A percentile compares a stretch with the other conserved stretches of the same genome.
These are phyloP conservation scores for Paraphaeosphaeria sporulosa DNA, from an alignment of 2,329 filamentous ascomycete species.

Conservation along the genomic window DNA sequence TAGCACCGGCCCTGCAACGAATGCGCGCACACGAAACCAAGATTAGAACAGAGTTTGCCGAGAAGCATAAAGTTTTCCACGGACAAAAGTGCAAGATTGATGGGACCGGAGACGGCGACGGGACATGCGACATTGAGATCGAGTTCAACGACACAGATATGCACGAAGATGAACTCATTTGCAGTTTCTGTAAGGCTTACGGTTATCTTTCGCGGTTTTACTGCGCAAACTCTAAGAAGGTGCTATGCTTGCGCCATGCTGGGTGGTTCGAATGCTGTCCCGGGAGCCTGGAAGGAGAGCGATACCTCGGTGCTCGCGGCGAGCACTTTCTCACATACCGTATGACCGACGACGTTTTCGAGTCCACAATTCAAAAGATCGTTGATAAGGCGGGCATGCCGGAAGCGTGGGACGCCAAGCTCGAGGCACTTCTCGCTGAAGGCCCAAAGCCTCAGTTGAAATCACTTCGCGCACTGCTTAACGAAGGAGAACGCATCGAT, in stretches of 20 bases:
- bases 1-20: slow-evolving; percentile 83
- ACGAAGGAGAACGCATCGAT: slow-evolving; percentile 95
- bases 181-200: slow-evolving; percentile 89
- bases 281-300: slow-evolving; percentile 68
- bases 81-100: slow-evolving; percentile 53
- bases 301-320: slow-evolving; percentile 62
- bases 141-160: slow-evolving; percentile 69
- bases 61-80: slow-evolving; percentile 64
- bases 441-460: slow-evolving; percentile 87
- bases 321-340: slow-evolving; percentile 81
- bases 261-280: slow-evolving; percentile 80
- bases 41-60: slow-evolving; percentile 73
- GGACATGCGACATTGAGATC: slow-evolving; percentile 40
- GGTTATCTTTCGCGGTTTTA: slow-evolving; percentile 90
- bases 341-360: slow-evolving; percentile 75
- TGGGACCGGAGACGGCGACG: slow-evolving; percentile 57
- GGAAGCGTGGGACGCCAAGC: slow-evolving; percentile 89
- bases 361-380: slow-evolving; percentile 74
- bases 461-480: slow-evolving; percentile 79
- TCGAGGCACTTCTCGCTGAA: slow-evolving; percentile 83
- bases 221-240: slow-evolving; percentile 81
- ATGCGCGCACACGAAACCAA: slow-evolving; percentile 76
- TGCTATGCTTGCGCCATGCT: slow-evolving; percentile 83
- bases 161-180: slow-evolving; percentile 91
- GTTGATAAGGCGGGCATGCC: slow-evolving; percentile 86